Evolutionary conservation across 2,329 filamentous ascomycete genomes (phyloP).

Genomic region (Fusarium sublunatum): DNA sequence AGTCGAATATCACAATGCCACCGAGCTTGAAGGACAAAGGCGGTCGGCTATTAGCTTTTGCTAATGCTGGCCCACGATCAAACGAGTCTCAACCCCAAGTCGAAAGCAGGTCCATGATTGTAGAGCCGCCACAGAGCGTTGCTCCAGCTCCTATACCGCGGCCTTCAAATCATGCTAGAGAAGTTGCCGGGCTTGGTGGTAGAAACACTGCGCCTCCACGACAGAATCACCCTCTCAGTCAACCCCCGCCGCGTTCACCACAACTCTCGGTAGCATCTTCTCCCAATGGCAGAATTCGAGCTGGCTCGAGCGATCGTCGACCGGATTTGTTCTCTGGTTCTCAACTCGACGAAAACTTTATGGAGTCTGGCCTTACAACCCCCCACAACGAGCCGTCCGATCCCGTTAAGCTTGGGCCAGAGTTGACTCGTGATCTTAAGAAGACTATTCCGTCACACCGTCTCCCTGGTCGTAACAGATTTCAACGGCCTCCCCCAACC

Average conservation of each 20-base stretch:
- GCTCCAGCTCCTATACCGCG: slow-evolving; percentile 43
- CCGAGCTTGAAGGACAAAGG: slow-evolving; percentile 48
- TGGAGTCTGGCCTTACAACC: slow-evolving; percentile 54
- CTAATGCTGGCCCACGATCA: slow-evolving; percentile 39
- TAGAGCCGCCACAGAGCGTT: slow-evolving; percentile 31
- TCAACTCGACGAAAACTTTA: slow-evolving; percentile 54
- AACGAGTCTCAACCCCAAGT: slow-evolving; percentile 35
- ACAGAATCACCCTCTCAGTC: slow-evolving; percentile 40
- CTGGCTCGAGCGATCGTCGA: slow-evolving; percentile 29
- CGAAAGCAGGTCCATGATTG: slow-evolving; percentile 27
- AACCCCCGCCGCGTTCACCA: slow-evolving; percentile 42
- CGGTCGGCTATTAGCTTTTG: slow-evolving; percentile 50
- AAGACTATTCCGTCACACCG: slow-evolving; percentile 36
- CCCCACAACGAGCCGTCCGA: slow-evolving; percentile 50
- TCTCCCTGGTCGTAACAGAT: slow-evolving; percentile 19
- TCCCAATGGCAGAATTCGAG: slow-evolving; percentile 33
- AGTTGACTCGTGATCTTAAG: slow-evolving; percentile 42
- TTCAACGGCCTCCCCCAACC: slow-evolving; percentile 22
- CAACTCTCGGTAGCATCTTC: slow-evolving; percentile 32
- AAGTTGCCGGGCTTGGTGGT: slow-evolving; percentile 51
- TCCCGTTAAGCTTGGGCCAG: slow-evolving; percentile 37
- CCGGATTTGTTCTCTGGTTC: slow-evolving; percentile 53
- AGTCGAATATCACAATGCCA: slow-evolving; percentile 42
- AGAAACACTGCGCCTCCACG: slow-evolving; percentile 48
- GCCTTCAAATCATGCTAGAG: slow-evolving; percentile 50